phyloP scores from a whole-genome alignment of 768 basidiomycete genomes.

The Tulasnella calospora region DNA sequence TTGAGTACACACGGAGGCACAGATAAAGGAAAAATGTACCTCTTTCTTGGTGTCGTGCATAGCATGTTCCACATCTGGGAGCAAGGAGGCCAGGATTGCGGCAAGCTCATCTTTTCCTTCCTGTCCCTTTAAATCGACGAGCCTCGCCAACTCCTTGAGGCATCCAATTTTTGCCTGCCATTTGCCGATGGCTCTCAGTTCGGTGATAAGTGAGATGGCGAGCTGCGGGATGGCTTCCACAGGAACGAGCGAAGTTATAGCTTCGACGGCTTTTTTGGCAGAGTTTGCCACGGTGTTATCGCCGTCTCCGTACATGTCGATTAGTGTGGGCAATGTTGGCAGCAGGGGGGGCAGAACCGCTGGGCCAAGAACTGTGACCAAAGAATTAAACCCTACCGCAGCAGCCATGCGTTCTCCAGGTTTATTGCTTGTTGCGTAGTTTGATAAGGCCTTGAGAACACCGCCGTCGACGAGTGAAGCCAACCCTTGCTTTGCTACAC shows the following conservation, averaged over 20 bases:
- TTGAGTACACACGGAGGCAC: not conserved
- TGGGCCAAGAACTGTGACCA: constrained; percentile 64
- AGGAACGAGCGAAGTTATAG: constrained; percentile 76
- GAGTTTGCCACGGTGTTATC: constrained; percentile 84
- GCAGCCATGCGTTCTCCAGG: constrained; percentile 63
- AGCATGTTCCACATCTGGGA: constrained; percentile 80
- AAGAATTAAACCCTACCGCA: constrained; percentile 71
- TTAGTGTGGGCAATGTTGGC: constrained; percentile 67
- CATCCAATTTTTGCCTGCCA: constrained; percentile 95
- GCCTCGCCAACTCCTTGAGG: constrained; percentile 74
- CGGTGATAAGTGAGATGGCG: constrained; percentile 25
- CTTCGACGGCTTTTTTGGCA: constrained; percentile 72
- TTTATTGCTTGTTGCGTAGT: constrained; percentile 49
- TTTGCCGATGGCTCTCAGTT: constrained; percentile 67
- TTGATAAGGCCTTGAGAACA: constrained; percentile 64
- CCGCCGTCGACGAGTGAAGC: constrained; percentile 54
- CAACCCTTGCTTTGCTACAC: constrained; percentile 59
- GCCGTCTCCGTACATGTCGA: constrained; percentile 88
- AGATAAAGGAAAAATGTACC: constrained; percentile 44
- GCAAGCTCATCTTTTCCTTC: constrained; percentile 71
- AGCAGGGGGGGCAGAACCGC: constrained; percentile 69
- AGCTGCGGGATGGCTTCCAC: constrained; percentile 59
- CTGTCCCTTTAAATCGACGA: constrained; percentile 47
- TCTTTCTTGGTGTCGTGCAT: constrained; percentile 98
- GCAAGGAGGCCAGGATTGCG: constrained; percentile 69